Percentiles rank a stretch among this genome's conserved stretches.
These are phyloP conservation scores for Neurospora sp. DNA, from an alignment of 495 filamentous ascomycete genomes.

Conservation along the genomic window DNA sequence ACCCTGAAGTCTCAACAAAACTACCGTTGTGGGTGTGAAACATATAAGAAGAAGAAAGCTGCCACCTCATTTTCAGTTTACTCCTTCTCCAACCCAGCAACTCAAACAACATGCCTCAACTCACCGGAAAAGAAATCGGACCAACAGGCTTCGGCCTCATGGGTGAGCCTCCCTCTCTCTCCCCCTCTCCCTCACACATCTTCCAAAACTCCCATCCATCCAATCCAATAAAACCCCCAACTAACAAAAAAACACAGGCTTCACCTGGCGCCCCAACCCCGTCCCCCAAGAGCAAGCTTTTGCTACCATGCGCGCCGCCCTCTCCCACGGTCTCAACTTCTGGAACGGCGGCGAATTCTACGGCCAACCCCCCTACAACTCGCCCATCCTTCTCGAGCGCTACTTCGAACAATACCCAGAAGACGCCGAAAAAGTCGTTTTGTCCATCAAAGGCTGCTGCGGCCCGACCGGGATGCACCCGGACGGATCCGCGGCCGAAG, in stretches of 20 bases:
- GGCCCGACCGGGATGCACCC: constrained; percentile 24
- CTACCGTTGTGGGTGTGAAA: not conserved
- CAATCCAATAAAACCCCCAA: no score
- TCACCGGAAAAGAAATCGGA: constrained; percentile 42
- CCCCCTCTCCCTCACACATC: not conserved
- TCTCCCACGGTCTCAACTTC: constrained; percentile 55
- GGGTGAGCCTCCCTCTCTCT: constrained; percentile 22
- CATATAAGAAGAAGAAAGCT: not conserved
- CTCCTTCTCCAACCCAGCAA: not conserved
- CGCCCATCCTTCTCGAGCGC: constrained; percentile 49
- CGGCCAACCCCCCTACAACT: constrained; percentile 59
- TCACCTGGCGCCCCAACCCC: constrained; percentile 62
- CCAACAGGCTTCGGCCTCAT: constrained; percentile 51
- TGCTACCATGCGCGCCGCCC: constrained; percentile 54
- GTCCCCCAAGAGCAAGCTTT: constrained; percentile 53
- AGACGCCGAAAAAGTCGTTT: constrained; percentile 55
- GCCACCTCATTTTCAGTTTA: not conserved
- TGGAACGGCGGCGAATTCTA: constrained; percentile 83
- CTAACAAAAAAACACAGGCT: constrained; percentile 31
- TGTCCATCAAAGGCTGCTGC: constrained; percentile 53
- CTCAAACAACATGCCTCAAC: constrained; percentile 32
- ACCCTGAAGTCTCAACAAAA: not conserved
- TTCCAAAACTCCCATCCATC: not conserved
- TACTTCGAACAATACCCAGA: constrained; percentile 64
- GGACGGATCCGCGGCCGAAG: constrained; percentile 52